phyloP scores from a whole-genome alignment of 1,284 basidiomycete genomes.

The Mrakiaceae sp. region DNA sequence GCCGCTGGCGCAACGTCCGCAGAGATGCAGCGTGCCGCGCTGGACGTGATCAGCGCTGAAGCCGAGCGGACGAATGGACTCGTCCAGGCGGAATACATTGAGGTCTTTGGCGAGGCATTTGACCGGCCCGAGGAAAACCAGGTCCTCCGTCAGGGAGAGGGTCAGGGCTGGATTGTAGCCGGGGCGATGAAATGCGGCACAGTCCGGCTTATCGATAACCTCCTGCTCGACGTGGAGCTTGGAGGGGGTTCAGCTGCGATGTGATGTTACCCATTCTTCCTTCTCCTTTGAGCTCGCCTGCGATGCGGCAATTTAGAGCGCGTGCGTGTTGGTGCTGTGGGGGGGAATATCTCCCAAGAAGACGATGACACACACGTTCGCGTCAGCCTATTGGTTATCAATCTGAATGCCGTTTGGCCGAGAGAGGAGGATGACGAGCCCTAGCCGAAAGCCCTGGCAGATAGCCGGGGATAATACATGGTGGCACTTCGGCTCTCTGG shows the following conservation, averaged over 20 bases:
- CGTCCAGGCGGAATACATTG: slow-evolving; percentile 71
- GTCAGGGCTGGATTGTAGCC: slow-evolving; percentile 59
- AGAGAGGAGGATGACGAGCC: no score
- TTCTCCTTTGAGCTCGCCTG: no score
- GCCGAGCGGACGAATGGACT: slow-evolving; percentile 32
- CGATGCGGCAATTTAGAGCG: no score
- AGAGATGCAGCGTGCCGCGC: slow-evolving; percentile 42
- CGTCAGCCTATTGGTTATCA: no score
- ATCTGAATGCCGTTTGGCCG: no score
- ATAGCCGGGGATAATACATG: no score
- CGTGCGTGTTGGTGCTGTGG: no score
- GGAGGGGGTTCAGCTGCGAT: not conserved
- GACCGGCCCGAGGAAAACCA: slow-evolving; percentile 27
- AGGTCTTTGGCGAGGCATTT: slow-evolving; percentile 78
- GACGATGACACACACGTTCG: no score
- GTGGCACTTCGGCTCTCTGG: no score
- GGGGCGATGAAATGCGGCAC: slow-evolving; percentile 79
- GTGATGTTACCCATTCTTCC: no score
- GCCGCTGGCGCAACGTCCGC: slow-evolving; percentile 41
- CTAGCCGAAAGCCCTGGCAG: no score
- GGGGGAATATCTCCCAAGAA: no score
- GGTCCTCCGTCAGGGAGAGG: slow-evolving; percentile 24
- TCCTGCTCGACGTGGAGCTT: slow-evolving; percentile 54
- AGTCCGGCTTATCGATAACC: slow-evolving; percentile 88
- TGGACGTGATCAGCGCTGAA: slow-evolving; percentile 24